Percentiles rank a stretch among this genome's conserved stretches.
Evolutionary conservation across 2,329 filamentous ascomycete species (phyloP).

Genomic region (Sarocladiaceae sp.): DNA sequence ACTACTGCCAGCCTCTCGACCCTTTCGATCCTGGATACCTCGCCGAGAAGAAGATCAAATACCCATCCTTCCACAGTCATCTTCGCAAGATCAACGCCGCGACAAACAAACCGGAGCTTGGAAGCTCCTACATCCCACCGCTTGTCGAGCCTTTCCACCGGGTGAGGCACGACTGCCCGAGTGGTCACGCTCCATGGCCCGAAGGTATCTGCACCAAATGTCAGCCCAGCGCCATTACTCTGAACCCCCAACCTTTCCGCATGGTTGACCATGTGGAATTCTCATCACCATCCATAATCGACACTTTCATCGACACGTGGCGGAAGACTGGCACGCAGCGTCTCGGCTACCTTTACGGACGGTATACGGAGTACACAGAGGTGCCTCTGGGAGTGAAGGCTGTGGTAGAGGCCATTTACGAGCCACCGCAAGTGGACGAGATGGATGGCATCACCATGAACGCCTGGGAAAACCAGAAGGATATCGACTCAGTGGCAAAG

Average conservation of each 20-base stretch:
- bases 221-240: constrained; percentile 91
- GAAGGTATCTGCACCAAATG: constrained; percentile 98
- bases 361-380: constrained; percentile 83
- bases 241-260: constrained; percentile 88
- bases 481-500: constrained; percentile 72
- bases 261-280: constrained; percentile 99
- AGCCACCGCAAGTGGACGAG: constrained; percentile 87
- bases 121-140: constrained; percentile 92
- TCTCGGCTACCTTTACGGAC: constrained; percentile 84
- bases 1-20: constrained; percentile 96
- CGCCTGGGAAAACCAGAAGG: constrained; percentile 78
- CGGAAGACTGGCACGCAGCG: constrained; percentile 77
- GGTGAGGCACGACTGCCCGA: constrained; percentile 82
- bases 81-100: constrained; percentile 91
- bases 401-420: constrained; percentile 94
- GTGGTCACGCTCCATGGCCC: constrained; percentile 87
- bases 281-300: constrained; percentile 73
- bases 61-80: constrained; percentile 91
- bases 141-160: constrained; percentile 89
- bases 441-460: constrained; percentile 79
- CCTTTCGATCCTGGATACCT: constrained; percentile 88
- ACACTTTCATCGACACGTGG: constrained; percentile 90
- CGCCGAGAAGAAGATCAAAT: constrained; percentile 96
- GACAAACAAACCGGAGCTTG: constrained; percentile 92
- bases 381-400: constrained; percentile 93